A percentile compares a stretch with the other conserved stretches of the same genome.
These are phyloP conservation scores for Butyriboletus loyo DNA, from an alignment of 768 basidiomycete species.

Conservation along the genomic window DNA sequence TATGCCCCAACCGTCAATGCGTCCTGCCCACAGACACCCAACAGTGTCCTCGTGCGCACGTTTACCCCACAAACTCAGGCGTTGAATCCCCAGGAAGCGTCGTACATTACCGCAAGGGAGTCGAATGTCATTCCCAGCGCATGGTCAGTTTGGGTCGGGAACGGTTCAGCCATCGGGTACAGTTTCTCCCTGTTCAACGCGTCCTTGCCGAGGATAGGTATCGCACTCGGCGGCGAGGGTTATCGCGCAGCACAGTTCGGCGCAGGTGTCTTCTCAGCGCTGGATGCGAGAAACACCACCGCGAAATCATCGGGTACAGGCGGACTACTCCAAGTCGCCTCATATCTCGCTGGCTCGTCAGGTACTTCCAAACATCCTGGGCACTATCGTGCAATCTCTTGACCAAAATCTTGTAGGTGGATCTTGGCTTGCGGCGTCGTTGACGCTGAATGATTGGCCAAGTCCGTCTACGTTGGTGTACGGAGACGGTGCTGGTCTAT, in stretches of 20 bases:
- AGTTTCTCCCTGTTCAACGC: constrained; percentile 40
- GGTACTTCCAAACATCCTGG: constrained; percentile 35
- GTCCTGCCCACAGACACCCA: constrained; percentile 49
- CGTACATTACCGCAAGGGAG: constrained; percentile 46
- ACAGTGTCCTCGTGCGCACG: constrained; percentile 43
- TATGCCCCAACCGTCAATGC: constrained; percentile 52
- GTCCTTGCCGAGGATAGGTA: constrained; percentile 50
- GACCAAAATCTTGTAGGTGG: constrained; percentile 41
- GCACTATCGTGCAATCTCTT: background rate
- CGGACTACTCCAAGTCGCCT: constrained; percentile 66
- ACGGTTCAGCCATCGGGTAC: constrained; percentile 54
- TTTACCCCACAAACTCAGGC: constrained; percentile 51
- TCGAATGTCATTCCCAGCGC: constrained; percentile 41
- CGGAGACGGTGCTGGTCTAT: constrained; percentile 45
- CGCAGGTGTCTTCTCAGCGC: constrained; percentile 53
- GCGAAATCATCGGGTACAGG: constrained; percentile 59
- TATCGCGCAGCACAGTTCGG: constrained; percentile 65
- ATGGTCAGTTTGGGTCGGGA: constrained; percentile 60
- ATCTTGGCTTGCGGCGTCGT: constrained; percentile 64
- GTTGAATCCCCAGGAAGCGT: constrained; percentile 46
- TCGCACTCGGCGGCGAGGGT: constrained; percentile 72
- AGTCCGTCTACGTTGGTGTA: constrained; percentile 53
- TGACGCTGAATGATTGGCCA: constrained; percentile 65
- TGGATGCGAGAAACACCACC: constrained; percentile 61
- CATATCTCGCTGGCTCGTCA: constrained; percentile 66